phyloP scores from a whole-genome alignment of 805 yeast species.

The Metschnikowia rubicola region DNA sequence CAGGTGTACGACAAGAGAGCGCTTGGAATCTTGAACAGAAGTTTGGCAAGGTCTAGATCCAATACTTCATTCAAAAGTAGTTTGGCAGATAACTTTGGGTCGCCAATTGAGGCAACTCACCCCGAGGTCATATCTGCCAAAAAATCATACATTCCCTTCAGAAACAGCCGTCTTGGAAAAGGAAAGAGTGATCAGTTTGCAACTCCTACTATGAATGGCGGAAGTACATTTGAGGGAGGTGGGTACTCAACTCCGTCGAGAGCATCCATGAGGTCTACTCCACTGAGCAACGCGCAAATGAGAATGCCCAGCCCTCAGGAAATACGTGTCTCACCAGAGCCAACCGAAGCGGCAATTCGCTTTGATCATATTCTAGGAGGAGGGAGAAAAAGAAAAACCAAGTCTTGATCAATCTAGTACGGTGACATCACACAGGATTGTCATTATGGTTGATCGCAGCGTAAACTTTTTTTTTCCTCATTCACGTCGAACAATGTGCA shows the following conservation, averaged over 20 bases:
- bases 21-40: slow-evolving; percentile 66
- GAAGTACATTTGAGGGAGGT: slow-evolving; percentile 8
- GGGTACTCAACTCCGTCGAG: slow-evolving; percentile 8
- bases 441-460: too few relatives aligned
- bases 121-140: slow-evolving; percentile 19
- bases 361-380: slow-evolving; percentile 15
- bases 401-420: not conserved
- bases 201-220: slow-evolving; percentile 9
- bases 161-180: slow-evolving; percentile 27
- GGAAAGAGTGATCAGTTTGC: slow-evolving; percentile 18
- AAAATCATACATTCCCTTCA: slow-evolving; percentile 41
- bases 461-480: not conserved
- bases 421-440: too few relatives aligned
- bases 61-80: slow-evolving; percentile 74
- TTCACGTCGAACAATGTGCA: slow-evolving; percentile 5
- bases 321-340: slow-evolving; percentile 8
- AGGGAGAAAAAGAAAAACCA: slow-evolving; percentile 13
- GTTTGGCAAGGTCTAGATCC: slow-evolving; percentile 70
- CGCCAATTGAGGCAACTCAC: slow-evolving; percentile 16
- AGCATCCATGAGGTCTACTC: slow-evolving; percentile 7
- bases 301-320: slow-evolving; percentile 14
- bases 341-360: slow-evolving; percentile 12
- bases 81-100: slow-evolving; percentile 60
- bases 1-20: slow-evolving; percentile 78
- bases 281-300: slow-evolving; percentile 8